Evolutionary conservation across 495 filamentous ascomycete genomes (phyloP), one percentile per base, ranked within the genome.

Genomic region (Sabuloglossum arenarium): DNA sequence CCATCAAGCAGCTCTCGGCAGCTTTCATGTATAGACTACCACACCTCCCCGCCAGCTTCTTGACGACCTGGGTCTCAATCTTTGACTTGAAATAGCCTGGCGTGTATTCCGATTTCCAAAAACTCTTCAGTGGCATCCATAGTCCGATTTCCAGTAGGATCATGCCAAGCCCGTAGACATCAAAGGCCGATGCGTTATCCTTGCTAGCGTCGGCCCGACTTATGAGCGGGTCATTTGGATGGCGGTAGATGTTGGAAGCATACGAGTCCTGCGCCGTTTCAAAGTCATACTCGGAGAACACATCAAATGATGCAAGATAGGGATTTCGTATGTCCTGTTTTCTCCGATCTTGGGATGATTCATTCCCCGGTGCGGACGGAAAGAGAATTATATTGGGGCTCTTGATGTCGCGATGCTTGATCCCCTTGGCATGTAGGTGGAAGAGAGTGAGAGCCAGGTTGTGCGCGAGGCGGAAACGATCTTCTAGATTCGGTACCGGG

Each of bases 101-200:
- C 50, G 73, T 73, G 64, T 84, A 84, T 61, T 80, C 81, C 61
- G 75, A 66, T 61, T 84, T 84, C 77, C 76, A 83, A 19, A 82
- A 62, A 31, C 75, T 75, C 55, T 76, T 75, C 37, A 94, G 72
- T 2, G 84, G 80, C n/a, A 78, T 80, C 89, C 89, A 96, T 0
- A 94, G 72, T 27, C 88, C 89, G 57, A 96, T 82, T 56, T 93
- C 89, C 29, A 94, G 67, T 11, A 96, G 71, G 12, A 94, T 72
- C 61, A 94, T 76, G 34, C 86, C 88, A 1, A 96, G 70, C 3
- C 85, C 84, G 64, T 93, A 94, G 0, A 94, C 73, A 62, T 96
- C 89, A 61, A 88, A 80, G 11, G 47, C 1, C 47, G 24, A 28
- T 6, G 47, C 14, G 16, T 4, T 29, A 6, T 30, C 28, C 47